Evolutionary conservation across 2,329 filamentous ascomycete genomes (phyloP), one percentile per base, ranked within the genome.

Genomic region (Trichoderma koningiopsis): DNA sequence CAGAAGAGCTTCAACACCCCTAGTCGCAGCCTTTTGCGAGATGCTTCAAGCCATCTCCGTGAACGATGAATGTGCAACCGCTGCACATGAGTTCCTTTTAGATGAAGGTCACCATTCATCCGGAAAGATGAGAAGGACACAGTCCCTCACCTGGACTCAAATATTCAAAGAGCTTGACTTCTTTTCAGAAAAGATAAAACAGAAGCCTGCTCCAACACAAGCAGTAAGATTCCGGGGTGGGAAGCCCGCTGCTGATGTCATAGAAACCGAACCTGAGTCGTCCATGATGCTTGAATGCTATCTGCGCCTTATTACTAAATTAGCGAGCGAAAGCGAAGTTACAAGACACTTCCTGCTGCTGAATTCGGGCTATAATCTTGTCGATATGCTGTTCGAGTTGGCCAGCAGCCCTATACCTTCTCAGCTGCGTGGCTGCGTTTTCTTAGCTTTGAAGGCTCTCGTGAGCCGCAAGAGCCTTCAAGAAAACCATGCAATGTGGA

Each of bases 261-360:
- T 93, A 70, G 94, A 97, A 77, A 85, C 86, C 33, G 95, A 97
- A 77, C 92, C 94, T 4, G 96, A 99, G 79, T 96, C 93, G 52
- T 90, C 91, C n/a, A 92, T 97, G 81, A 97, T 99, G 93, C 85
- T 99, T 33, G 94, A 97, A 77, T 95, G 93, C 74, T 98, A 98
- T 77, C 85, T 99, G 64, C 89, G 95, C 35, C 86, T 99, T 5
- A 92, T 97, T 74, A 89, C 93, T 4, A 93, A 96, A 78, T 83
- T 99, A 11, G 90, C 91, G 71, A 85, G 87, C 27, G 89, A 95
- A 76, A 97, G 93, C 75, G 84, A 87, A 70, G 83, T 84, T 24
- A 91, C 93, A 1, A 87, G 95, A 61, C 81, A 87, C 40, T 97
- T 91, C 83, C 85, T 98, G 70, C 82, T 96, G 27, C 86, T 88